These are phyloP conservation scores for Saccharomycopsis synnaedendra DNA, from an alignment of 805 yeast genomes.

Conservation along the genomic window DNA sequence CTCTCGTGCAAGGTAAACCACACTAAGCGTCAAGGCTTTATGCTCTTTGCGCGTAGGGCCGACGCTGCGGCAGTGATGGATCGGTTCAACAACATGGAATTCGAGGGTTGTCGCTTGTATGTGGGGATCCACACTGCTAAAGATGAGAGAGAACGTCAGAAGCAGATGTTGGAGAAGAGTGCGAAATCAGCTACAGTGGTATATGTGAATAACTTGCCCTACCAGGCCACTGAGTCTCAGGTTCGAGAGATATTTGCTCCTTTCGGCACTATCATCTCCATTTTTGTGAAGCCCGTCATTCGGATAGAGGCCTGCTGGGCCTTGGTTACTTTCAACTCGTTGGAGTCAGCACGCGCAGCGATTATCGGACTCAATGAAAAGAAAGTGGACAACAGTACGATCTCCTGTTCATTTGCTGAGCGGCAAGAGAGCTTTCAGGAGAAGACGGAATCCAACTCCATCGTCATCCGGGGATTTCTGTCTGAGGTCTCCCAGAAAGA, in stretches of 20 bases:
- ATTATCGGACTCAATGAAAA: conserved; percentile 24
- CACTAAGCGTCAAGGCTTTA: conserved; percentile 29
- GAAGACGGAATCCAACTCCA: neutral
- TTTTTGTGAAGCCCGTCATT: conserved; percentile 22
- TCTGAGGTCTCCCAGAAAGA: conserved; percentile 1
- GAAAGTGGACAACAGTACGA: conserved; percentile 20
- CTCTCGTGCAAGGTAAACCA: conserved; percentile 30
- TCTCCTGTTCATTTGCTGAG: conserved; percentile 23
- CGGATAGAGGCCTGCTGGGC: conserved; percentile 24
- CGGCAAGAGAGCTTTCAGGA: conserved; percentile 9
- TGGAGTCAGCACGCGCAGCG: conserved; percentile 25
- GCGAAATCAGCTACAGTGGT: conserved; percentile 17
- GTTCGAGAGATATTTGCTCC: conserved; percentile 21
- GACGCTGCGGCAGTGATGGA: conserved; percentile 27
- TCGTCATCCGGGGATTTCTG: conserved; percentile 9
- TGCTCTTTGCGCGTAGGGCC: conserved; percentile 25
- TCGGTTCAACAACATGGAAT: conserved; percentile 20
- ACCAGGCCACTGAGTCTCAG: conserved; percentile 21
- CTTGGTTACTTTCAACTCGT: conserved; percentile 31
- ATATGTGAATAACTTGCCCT: conserved; percentile 25
- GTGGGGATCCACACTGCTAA: conserved; percentile 31
- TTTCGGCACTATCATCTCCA: conserved; percentile 25
- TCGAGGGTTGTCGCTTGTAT: conserved; percentile 23
- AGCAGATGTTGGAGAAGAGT: conserved; percentile 1
- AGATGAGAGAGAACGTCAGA: conserved; percentile 10